A percentile compares a stretch with the other conserved stretches of the same genome.
phyloP scores from a whole-genome alignment of 1,284 basidiomycete genomes.

The Heterobasidion occidentale region DNA sequence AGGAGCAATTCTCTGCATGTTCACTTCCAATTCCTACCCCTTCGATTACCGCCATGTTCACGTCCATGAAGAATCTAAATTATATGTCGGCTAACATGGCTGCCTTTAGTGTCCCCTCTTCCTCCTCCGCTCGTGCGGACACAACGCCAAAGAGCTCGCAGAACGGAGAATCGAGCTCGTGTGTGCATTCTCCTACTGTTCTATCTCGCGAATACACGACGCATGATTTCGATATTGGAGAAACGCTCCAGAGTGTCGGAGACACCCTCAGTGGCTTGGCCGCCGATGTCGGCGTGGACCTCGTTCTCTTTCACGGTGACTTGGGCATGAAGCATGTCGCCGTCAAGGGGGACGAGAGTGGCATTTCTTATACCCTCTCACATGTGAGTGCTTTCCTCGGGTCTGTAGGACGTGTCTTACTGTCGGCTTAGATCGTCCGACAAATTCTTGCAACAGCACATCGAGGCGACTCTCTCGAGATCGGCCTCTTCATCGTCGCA shows the following conservation, averaged over 20 bases:
- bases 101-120: slow-evolving; percentile 27
- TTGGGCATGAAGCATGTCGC: slow-evolving; percentile 77
- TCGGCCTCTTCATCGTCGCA: slow-evolving; percentile 69
- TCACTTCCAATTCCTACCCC: slow-evolving; percentile 79
- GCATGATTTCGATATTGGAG: slow-evolving; percentile 59
- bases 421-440: slow-evolving; percentile 58
- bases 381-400: slow-evolving; percentile 55
- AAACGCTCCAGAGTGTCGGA: slow-evolving; percentile 68
- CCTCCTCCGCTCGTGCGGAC: background rate
- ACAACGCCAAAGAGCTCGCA: background rate
- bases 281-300: slow-evolving; percentile 76
- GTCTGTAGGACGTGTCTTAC: slow-evolving; percentile 7
- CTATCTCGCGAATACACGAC: background rate
- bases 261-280: slow-evolving; percentile 82
- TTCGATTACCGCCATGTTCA: slow-evolving; percentile 81
- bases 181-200: slow-evolving; percentile 8
- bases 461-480: slow-evolving; percentile 78
- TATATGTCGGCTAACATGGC: slow-evolving; percentile 80
- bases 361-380: slow-evolving; percentile 69
- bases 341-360: slow-evolving; percentile 80
- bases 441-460: slow-evolving; percentile 69
- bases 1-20: slow-evolving; percentile 86
- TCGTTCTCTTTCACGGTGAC: slow-evolving; percentile 85
- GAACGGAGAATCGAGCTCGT: slow-evolving; percentile 13
- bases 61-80: slow-evolving; percentile 85